Base-by-base conservation (phyloP, 192 early-diverging fungal genomes). In the Tieghemiomyces parasiticus region DNA sequence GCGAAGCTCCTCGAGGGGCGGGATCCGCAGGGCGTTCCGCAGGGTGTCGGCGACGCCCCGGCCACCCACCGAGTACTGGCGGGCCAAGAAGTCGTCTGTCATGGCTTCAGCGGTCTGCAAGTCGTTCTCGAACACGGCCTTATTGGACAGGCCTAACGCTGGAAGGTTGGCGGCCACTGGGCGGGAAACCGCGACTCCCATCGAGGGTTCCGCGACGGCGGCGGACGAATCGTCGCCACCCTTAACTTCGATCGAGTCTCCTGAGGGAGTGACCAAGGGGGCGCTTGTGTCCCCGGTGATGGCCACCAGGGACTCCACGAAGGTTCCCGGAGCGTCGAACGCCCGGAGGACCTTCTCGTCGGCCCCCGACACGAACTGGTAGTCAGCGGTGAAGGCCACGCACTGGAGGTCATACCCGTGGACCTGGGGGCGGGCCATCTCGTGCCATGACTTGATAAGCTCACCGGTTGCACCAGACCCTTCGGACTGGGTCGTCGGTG, bases 351-450 rank as follows among this genome's bases (percentile, higher is more conserved):
- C 83, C 67, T 96, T 98, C 62, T 98, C 95, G 63, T 98, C 95
- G 26, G 93, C 89, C 12, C 88, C 95, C 56, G 82, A 81, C 6
- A 90, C 86, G 72, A 85, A 95, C 46, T 67, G 69, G 71, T 82
- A 88, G 26, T 77, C 68, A 59, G 80, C 59, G 10, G 86, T 69
- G 60, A 94, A 92, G 0, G 87, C 81, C 24, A 93, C 71, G 67
- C 89, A 92, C 35, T 90, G 79, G 58, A 93, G 71, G 66, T 95
- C 89, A 67, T 96, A 96, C 4, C 95, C 95, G 63, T 98, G 95
- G 46, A 96, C 88, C 71, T 98, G 95, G 31, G 95, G 89, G 10
- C 95, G 77, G 6, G 85, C 89, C 32, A 93, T 78, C 68, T 98
- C 95, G 69, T 89, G 90, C 93, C 91, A 95, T 9, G 81, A 74